These are phyloP conservation scores for Marsdenia floribunda DNA, from an alignment of 257 asterid genomes.

Conservation along the genomic window DNA sequence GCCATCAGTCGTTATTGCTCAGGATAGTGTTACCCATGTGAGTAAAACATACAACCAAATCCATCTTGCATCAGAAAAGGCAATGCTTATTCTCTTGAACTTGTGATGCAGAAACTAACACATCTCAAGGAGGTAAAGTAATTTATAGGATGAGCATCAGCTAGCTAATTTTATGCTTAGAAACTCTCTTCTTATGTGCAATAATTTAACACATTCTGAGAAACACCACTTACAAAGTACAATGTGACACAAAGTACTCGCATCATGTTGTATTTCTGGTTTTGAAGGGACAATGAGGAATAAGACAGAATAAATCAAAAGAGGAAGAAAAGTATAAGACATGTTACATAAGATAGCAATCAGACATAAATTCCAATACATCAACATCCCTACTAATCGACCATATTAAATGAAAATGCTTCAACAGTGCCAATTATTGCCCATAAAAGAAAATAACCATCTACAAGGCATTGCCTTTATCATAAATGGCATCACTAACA, in stretches of 20 bases:
- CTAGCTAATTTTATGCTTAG: background rate
- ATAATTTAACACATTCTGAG: background rate
- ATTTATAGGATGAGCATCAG: background rate
- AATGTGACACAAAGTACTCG: background rate
- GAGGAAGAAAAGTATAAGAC: background rate
- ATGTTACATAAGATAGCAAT: background rate
- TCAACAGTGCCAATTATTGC: background rate
- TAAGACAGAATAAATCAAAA: background rate
- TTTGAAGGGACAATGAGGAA: no score
- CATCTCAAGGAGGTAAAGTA: background rate
- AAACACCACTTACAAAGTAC: background rate
- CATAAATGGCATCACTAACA: background rate
- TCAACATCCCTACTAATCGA: background rate
- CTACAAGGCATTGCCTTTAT: background rate
- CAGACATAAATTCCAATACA: background rate
- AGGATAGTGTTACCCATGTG: background rate
- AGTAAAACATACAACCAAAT: background rate
- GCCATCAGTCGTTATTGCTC: background rate
- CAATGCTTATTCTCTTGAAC: background rate
- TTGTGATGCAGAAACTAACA: background rate
- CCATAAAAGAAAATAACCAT: background rate
- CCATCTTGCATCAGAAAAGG: background rate
- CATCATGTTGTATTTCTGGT: background rate
- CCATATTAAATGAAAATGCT: background rate
- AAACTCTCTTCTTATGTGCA: background rate